A percentile compares a stretch with the other conserved stretches of the same genome.
These are phyloP conservation scores for Cytidiella melzeri DNA, from an alignment of 768 basidiomycete genomes.

Conservation along the genomic window DNA sequence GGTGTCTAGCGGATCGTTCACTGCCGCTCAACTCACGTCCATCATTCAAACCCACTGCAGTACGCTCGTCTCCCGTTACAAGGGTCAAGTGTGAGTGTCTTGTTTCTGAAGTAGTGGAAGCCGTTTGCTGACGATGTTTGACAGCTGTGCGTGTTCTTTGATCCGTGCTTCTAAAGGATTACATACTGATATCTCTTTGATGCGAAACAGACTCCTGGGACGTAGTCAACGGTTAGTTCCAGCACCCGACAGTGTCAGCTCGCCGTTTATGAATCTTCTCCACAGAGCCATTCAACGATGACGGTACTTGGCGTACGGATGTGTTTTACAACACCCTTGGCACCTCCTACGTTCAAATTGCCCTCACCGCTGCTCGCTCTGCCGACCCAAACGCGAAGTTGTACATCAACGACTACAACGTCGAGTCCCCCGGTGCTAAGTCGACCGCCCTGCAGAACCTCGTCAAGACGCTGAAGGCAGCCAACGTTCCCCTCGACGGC, in stretches of 20 bases:
- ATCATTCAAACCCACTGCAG: conserved; percentile 31
- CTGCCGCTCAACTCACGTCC: conserved; percentile 24
- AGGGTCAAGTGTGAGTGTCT: conserved; percentile 28
- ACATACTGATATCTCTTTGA: background rate
- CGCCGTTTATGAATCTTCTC: background rate
- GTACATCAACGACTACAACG: conserved; percentile 41
- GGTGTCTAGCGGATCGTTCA: conserved; percentile 28
- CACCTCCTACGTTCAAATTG: conserved; percentile 40
- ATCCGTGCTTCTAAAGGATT: background rate
- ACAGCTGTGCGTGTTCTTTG: conserved; percentile 7
- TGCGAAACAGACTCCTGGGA: conserved; percentile 38
- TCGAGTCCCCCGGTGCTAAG: conserved; percentile 40
- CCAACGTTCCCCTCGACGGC: conserved; percentile 53
- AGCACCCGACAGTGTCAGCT: too few species aligned
- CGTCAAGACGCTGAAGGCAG: conserved; percentile 39
- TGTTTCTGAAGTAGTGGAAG: too few species aligned
- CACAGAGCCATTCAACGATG: conserved; percentile 47
- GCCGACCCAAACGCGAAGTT: conserved; percentile 53
- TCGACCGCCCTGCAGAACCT: conserved; percentile 51
- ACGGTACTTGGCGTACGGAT: conserved; percentile 46
- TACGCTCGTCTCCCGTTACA: conserved; percentile 32
- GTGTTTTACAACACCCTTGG: conserved; percentile 54
- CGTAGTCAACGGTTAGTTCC: conserved; percentile 37
- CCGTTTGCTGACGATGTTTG: conserved; percentile 9
- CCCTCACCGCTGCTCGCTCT: conserved; percentile 42